These are phyloP conservation scores for Pachysandra terminalis DNA, from an alignment of 164 flowering plant species.

Conservation along the genomic window DNA sequence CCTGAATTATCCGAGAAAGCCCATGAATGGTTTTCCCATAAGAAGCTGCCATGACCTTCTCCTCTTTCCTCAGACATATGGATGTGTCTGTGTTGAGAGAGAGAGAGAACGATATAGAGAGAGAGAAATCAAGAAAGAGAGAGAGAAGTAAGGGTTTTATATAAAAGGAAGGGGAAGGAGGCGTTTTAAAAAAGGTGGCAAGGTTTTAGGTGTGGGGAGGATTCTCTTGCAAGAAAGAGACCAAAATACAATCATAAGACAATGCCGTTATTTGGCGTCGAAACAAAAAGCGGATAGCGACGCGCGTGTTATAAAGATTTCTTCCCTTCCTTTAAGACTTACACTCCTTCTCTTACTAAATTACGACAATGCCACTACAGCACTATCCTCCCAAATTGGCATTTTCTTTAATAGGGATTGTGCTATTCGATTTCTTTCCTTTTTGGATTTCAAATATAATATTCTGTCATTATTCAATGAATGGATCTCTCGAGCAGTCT, in stretches of 20 bases:
- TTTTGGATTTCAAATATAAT: too few species aligned
- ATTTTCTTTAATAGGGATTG: too few species aligned
- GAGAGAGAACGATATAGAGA: constrained; percentile 3
- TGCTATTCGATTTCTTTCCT: too few species aligned
- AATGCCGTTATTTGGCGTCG: constrained; percentile 56
- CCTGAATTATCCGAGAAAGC: constrained; percentile 33
- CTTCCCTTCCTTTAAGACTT: constrained; percentile 4
- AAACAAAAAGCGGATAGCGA: constrained; percentile 44
- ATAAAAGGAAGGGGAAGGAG: constrained; percentile 5
- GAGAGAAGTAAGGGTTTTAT: not conserved
- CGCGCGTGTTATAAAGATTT: constrained; percentile 18
- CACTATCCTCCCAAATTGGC: not conserved
- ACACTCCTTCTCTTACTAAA: too few species aligned
- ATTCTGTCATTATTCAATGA: too few species aligned
- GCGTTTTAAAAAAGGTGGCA: constrained; percentile 34
- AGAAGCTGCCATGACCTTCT: constrained; percentile 17
- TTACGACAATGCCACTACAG: not conserved
- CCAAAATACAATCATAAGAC: constrained; percentile 71
- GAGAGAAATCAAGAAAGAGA: constrained; percentile 15
- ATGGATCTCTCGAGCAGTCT: too few species aligned
- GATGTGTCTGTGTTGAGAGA: not conserved
- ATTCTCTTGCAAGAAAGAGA: constrained; percentile 27
- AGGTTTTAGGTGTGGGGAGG: constrained; percentile 15
- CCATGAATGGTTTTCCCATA: constrained; percentile 38
- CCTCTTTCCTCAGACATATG: constrained; percentile 28